Evolutionary conservation across 345 rosid species (phyloP), one percentile per base, ranked within the genome.

Genomic region (Capsella bursapastoris): DNA sequence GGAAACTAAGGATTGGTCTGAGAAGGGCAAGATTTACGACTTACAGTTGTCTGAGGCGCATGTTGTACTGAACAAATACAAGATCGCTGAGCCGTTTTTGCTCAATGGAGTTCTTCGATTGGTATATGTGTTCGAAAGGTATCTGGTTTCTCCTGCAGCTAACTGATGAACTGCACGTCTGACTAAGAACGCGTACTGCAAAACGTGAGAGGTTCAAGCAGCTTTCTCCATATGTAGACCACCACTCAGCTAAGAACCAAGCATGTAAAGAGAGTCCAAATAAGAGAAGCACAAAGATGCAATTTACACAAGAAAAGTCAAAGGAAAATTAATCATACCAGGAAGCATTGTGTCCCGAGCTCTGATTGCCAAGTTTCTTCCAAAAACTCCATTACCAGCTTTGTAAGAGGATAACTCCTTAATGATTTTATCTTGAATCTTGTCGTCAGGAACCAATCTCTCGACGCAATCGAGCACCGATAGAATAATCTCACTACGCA

Each of bases 181-280:
- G 98, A 71, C 89, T 83, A 31, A 91, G 87, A 73, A 94, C 78
- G 55, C 89, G 93, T 43, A 83, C 59, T 0, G 97, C 97, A 72
- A 94, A 69, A 70, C 91, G 93, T 44, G 91, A 81, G 84, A 94
- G 83, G 68, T 94, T 90, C 43, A 93, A 90, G 83, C 99, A 92
- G 71, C 90, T 85, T 76, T 93, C 98, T 51, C 96, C 99, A 78
- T 89, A 91, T 45, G 96, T 83, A 66, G 89, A 85, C 98, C 98
- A 94, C 98, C 98, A 94, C 74, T 94, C 97, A 66, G 85, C 98
- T 94, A 56, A 55, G 7, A 82, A 64, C 43, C 59, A 69, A 76
- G 14, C 32, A 77, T 59, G 43, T 29, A 6, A 47, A 63, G 37
- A 73, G 8, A 35, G 38, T 73, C 32, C 41, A 56, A 27, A 5